Conservation (phyloP, 2,329 filamentous ascomycete species). For the Xylaria hypoxylon region DNA sequence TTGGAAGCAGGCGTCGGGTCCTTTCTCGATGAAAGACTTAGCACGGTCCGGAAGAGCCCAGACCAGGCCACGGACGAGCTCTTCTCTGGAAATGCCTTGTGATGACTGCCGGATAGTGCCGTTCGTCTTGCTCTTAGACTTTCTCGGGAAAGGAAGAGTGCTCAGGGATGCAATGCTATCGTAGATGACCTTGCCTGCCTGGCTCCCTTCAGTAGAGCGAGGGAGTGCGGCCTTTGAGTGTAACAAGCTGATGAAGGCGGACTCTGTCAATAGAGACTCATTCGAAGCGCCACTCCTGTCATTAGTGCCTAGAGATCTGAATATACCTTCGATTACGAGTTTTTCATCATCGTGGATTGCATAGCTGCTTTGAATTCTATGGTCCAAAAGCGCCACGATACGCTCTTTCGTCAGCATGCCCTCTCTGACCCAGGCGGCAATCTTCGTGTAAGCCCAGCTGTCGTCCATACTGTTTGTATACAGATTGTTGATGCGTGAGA, state of each 20-base stretch:
- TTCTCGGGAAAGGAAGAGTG: slow-evolving; percentile 33
- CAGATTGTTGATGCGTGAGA: not conserved
- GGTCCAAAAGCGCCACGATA: slow-evolving; percentile 14
- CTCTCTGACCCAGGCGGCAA: slow-evolving; percentile 6
- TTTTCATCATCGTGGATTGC: slow-evolving; percentile 11
- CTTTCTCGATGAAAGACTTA: slow-evolving; percentile 29
- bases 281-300: not conserved
- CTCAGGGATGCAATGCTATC: slow-evolving; percentile 35
- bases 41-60: slow-evolving; percentile 37
- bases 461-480: slow-evolving; percentile 1
- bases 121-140: not conserved
- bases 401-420: slow-evolving; percentile 13
- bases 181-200: slow-evolving; percentile 29
- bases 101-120: not conserved
- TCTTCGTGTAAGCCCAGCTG: not conserved
- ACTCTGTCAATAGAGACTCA: too few species aligned
- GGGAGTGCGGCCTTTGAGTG: slow-evolving; percentile 4
- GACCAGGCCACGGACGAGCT: slow-evolving; percentile 31
- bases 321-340: not conserved
- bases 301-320: not conserved
- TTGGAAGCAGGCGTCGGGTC: slow-evolving; percentile 31
- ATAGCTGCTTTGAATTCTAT: slow-evolving; percentile 9
- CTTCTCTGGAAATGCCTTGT: slow-evolving; percentile 19
- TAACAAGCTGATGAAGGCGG: too few species aligned
- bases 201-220: not conserved